A percentile compares a stretch with the other conserved stretches of the same genome.
Conservation (phyloP, 805 yeast genomes). For the Kazachstania bromeliacearum region DNA sequence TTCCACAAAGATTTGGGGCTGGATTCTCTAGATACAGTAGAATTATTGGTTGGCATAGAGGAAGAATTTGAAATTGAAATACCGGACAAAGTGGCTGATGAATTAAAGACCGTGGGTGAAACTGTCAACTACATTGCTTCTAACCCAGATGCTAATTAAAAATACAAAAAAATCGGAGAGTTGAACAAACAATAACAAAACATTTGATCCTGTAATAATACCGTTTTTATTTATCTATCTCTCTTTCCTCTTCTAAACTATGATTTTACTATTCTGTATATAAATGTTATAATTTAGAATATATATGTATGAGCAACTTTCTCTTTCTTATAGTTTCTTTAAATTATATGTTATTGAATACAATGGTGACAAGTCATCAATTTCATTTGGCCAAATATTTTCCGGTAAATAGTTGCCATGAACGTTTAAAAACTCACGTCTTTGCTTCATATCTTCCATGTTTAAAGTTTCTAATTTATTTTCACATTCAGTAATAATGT, state of each 20-base stretch:
- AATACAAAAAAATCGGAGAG: not conserved
- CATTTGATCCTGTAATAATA: not conserved
- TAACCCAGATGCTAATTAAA: conserved; percentile 41
- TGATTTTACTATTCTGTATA: not conserved
- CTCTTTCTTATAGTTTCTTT: conserved; percentile 2
- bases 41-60: conserved; percentile 91
- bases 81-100: conserved; percentile 88
- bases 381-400: conserved; percentile 41
- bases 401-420: conserved; percentile 52
- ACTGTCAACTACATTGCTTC: conserved; percentile 79
- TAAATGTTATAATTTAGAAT: no score
- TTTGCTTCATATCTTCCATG: conserved; percentile 35
- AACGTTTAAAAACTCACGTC: conserved; percentile 36
- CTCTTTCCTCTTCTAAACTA: not conserved
- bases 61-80: conserved; percentile 81
- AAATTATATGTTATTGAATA: conserved; percentile 19
- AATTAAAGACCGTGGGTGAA: conserved; percentile 86
- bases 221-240: not conserved
- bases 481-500: conserved; percentile 35
- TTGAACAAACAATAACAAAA: no score
- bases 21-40: conserved; percentile 91
- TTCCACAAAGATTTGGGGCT: conserved; percentile 48
- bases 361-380: conserved; percentile 26
- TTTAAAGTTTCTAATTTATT: conserved; percentile 32
- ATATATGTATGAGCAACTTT: not conserved